Evolutionary conservation across 345 rosid species (phyloP), one percentile per base, ranked within the genome.

Genomic region (Euphorbia pulcherrima): DNA sequence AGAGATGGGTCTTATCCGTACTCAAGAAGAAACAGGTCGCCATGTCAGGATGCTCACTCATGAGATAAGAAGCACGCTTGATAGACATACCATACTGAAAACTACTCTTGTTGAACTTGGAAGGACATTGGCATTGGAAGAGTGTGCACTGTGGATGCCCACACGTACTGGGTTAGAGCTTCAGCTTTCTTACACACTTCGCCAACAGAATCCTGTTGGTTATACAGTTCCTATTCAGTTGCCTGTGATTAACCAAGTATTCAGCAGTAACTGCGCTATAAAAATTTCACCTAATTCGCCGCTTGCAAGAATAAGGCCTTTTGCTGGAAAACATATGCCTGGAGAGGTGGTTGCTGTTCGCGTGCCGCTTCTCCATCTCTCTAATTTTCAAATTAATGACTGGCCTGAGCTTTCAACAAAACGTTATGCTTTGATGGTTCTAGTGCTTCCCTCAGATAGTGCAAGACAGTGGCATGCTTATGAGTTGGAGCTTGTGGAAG

Each of bases 121-220:
- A 17, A 81, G 97, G 72, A 92, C 99, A 8, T 78, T 95, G 75
- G 92, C 77, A 24, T 68, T 95, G 77, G 97, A 95, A 76, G 99
- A 95, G 74, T 95, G 99, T 75, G 97, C 97, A 13, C 76, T 92
- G 81, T 95, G 99, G 99, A 95, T 95, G 99, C 99, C 99, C 29
- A 95, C 97, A 7, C 89, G 94, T 30, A 90, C 92, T 41, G 99
- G 99, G 20, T 79, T 92, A 70, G 99, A 95, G 82, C 83, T 95
- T 55, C 99, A 90, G 67, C 99, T 95, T 11, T 87, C 97, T 14
- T 90, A 90, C 70, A 88, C 99, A 10, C 88, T 95, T 74, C 90
- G 83, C 63, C 99, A 90, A 72, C 97, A 92, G 75, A 93, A 95
- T 81, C 97, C 97, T 0, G 88, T 95, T 20, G 96, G 84, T 63